These are phyloP conservation scores for Diaporthe capsici DNA, from an alignment of 2,329 filamentous ascomycete species.

Conservation along the genomic window DNA sequence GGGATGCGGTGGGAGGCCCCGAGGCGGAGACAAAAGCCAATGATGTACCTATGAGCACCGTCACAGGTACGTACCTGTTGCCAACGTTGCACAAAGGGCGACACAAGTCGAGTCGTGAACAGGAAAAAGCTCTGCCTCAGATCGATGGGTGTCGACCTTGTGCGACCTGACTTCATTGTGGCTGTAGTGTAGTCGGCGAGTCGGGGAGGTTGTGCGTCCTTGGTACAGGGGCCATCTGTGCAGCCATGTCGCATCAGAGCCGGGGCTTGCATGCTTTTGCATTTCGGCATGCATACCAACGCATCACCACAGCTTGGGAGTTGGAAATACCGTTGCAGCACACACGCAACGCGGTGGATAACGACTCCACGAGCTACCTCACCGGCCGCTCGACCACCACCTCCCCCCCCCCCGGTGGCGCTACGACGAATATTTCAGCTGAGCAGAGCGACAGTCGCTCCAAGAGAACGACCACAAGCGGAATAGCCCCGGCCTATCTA, in stretches of 20 bases:
- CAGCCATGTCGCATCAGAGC: constrained; percentile 21
- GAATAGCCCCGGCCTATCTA: constrained; percentile 30
- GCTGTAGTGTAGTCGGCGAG: constrained; percentile 41
- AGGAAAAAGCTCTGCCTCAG: constrained; percentile 13
- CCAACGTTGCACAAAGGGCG: constrained; percentile 26
- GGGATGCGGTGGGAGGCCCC: constrained; percentile 11
- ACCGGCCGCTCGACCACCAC: not conserved
- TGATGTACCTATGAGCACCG: constrained; percentile 10
- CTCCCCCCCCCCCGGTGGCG: not conserved
- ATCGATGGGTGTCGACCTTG: constrained; percentile 23
- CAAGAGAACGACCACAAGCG: constrained; percentile 24
- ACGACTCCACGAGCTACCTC: constrained; percentile 12
- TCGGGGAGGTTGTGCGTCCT: constrained; percentile 38
- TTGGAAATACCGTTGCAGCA: constrained; percentile 37
- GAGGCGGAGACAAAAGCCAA: constrained; percentile 1
- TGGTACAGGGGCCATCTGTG: constrained; percentile 16
- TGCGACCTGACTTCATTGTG: constrained; percentile 35
- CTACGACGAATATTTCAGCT: constrained; percentile 32
- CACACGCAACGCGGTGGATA: constrained; percentile 16
- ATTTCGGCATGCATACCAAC: constrained; percentile 30
- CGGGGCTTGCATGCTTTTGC: constrained; percentile 30
- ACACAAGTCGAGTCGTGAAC: constrained; percentile 28
- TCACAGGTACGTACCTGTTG: constrained; percentile 29
- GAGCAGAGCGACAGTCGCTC: constrained; percentile 9
- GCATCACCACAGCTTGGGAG: constrained; percentile 30